phyloP scores from a whole-genome alignment of 768 basidiomycete genomes.

The Fistulinella prunicolor region DNA sequence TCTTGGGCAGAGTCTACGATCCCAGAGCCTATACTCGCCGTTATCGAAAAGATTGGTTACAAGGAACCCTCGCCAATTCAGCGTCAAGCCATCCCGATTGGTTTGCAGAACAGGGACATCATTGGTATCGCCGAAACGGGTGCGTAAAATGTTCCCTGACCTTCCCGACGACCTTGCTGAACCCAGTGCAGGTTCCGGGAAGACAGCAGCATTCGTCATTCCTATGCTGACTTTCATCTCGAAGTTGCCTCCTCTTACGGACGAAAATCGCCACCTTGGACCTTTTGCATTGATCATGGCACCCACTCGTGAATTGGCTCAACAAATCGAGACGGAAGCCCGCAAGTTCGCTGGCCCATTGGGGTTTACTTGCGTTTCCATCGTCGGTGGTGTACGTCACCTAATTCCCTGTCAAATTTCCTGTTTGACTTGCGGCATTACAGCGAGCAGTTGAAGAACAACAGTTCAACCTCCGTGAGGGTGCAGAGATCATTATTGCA shows the following conservation, averaged over 20 bases:
- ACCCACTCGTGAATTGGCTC: slow-evolving; percentile 97
- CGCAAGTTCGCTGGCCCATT: slow-evolving; percentile 88
- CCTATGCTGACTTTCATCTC: slow-evolving; percentile 97
- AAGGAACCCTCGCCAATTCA: slow-evolving; percentile 97
- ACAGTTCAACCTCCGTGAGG: slow-evolving; percentile 95
- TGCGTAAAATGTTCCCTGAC: slow-evolving; percentile 31
- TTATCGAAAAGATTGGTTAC: slow-evolving; percentile 91
- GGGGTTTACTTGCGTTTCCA: slow-evolving; percentile 93
- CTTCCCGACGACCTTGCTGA: background rate
- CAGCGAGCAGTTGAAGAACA: slow-evolving; percentile 95
- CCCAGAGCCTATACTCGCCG: slow-evolving; percentile 70
- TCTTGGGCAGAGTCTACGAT: slow-evolving; percentile 90
- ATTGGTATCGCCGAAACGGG: slow-evolving; percentile 99
- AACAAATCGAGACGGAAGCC: slow-evolving; percentile 93
- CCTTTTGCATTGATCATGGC: slow-evolving; percentile 92
- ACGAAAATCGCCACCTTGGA: slow-evolving; percentile 91
- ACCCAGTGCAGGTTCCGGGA: slow-evolving; percentile 77
- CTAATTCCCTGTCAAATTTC: background rate
- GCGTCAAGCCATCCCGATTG: slow-evolving; percentile 98
- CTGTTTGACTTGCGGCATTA: slow-evolving; percentile 13
- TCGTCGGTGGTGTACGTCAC: slow-evolving; percentile 83
- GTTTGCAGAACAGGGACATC: slow-evolving; percentile 92
- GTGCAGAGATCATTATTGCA: slow-evolving; percentile 97
- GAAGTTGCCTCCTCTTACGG: slow-evolving; percentile 77
- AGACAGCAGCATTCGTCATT: slow-evolving; percentile 97